Conservation (phyloP, 2,329 filamentous ascomycete genomes). For the Neoarthrinium moseri region DNA sequence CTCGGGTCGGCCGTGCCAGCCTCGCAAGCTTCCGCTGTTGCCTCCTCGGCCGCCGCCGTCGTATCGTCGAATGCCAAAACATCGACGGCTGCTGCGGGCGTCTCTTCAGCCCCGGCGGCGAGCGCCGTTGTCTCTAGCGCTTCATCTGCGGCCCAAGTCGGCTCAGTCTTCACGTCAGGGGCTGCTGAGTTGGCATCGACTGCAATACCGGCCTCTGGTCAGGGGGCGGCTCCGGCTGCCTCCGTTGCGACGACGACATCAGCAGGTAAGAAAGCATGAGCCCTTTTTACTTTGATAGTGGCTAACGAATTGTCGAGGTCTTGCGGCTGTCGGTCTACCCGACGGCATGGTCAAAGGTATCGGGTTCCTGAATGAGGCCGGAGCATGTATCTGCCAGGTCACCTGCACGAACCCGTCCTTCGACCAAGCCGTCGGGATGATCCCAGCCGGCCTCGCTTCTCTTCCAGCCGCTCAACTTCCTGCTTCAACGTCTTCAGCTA, state of each 20-base stretch:
- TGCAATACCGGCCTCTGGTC: background rate
- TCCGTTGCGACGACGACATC: background rate
- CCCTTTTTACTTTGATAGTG: background rate
- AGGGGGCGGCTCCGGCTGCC: background rate
- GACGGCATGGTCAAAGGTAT: constrained; percentile 3
- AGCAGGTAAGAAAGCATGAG: background rate
- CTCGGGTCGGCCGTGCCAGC: constrained; percentile 18
- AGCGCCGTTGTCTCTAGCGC: background rate
- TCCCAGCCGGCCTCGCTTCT: constrained; percentile 4
- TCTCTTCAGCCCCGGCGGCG: background rate
- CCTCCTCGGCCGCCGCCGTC: constrained; percentile 21
- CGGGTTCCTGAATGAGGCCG: constrained; percentile 4
- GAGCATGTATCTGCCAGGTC: constrained; percentile 7
- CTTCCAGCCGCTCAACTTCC: constrained; percentile 1
- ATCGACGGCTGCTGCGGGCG: constrained; percentile 13
- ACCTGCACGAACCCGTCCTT: constrained; percentile 1
- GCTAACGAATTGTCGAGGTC: constrained; percentile 7
- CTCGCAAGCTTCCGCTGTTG: constrained; percentile 20
- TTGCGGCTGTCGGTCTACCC: constrained; percentile 9
- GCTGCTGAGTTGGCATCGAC: constrained; percentile 1
- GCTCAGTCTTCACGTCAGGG: background rate
- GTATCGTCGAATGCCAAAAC: constrained; percentile 19
- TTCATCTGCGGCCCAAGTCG: background rate
- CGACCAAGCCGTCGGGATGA: constrained; percentile 6
- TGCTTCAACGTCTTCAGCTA: background rate